A percentile compares a stretch with the other conserved stretches of the same genome.
Evolutionary conservation across 2,329 filamentous ascomycete species (phyloP).

Genomic region (Verticillium nubilum): DNA sequence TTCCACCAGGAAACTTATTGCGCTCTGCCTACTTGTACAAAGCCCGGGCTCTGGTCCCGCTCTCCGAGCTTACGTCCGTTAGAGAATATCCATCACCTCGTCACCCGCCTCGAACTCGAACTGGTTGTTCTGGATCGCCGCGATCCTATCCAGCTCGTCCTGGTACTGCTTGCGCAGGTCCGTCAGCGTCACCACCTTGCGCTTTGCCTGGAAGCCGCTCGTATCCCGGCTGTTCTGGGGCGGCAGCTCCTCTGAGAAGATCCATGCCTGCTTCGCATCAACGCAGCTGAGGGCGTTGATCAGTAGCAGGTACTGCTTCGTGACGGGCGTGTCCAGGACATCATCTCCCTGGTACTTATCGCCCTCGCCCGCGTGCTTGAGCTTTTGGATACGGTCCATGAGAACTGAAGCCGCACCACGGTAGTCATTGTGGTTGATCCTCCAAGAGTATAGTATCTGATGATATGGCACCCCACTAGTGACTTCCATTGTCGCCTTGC

Average conservation of each 20-base stretch:
- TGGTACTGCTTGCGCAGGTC: conserved; percentile 88
- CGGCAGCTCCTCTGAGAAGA: conserved; percentile 47
- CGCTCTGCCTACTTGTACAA: conserved; percentile 9
- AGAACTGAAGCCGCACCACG: conserved; percentile 66
- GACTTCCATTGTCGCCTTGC: conserved; percentile 63
- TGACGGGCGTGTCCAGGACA: conserved; percentile 57
- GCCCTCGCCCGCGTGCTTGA: conserved; percentile 53
- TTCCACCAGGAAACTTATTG: conserved; percentile 3
- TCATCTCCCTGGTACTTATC: conserved; percentile 51
- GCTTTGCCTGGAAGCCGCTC: conserved; percentile 36
- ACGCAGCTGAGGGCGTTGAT: conserved; percentile 93
- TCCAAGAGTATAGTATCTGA: conserved; percentile 86
- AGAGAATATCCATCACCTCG: conserved; percentile 49
- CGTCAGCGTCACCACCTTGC: conserved; percentile 77
- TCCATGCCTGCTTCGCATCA: conserved; percentile 73
- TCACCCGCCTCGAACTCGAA: conserved; percentile 65
- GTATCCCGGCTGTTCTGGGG: conserved; percentile 8
- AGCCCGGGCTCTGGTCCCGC: conserved; percentile 4
- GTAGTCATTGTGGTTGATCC: conserved; percentile 78
- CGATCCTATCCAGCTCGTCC: conserved; percentile 80
- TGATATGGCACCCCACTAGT: conserved; percentile 67
- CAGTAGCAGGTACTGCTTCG: conserved; percentile 77
- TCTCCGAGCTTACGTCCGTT: conserved; percentile 10
- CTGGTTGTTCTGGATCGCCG: conserved; percentile 81
- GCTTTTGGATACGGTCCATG: conserved; percentile 58